Base-by-base conservation (phyloP, 768 basidiomycete genomes). In the Rubroboletus satanas region DNA sequence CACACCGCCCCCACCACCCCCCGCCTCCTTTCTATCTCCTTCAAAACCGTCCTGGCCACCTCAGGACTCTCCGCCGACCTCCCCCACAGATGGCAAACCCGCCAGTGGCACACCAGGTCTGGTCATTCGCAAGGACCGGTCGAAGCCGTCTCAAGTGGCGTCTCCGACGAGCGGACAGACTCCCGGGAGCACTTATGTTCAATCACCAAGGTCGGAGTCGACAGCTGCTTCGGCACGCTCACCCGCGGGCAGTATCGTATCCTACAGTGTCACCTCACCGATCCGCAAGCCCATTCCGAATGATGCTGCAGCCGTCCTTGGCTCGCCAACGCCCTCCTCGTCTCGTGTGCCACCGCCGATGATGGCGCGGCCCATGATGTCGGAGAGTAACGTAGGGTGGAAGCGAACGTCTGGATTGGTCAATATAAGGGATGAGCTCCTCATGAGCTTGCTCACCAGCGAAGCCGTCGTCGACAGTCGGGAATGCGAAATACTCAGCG, bases 381-480 rank as follows among this genome's bases (percentile, higher is more conserved):
- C 75, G 28, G 71, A 73, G 15, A 72, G 73, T 44, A 59, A 63
- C 17, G 23, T 48, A 12, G 74, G 74, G 31, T 71, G 72, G 71
- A 79, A 79, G 59, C 76, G 76, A 18, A 64, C 73, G 11, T 80
- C 80, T 8, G 73, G 67, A 8, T 58, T 73, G 45, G 69, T 80
- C 51, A 85, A 83, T 58, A 82, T 82, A 15, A 79, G 86, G 43
- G 93, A 97, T 63, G 90, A 94, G 58, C 80, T 98, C 44, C 79
- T 98, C 59, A 80, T 97, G 67, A 90, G 89, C 67, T 79, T 99
- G 38, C 75, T 98, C 59, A 90, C 94, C 39, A 93, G 93, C 51
- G 93, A 98, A 71, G 96, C 96, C 5, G 83, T 91, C 39, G 85
- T 98, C n/a, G 93, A 98, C 64, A 90, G 90, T 63, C 84, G 88